Evolutionary conservation across 495 filamentous ascomycete species (phyloP).

Genomic region (Podospora pseudocomata): DNA sequence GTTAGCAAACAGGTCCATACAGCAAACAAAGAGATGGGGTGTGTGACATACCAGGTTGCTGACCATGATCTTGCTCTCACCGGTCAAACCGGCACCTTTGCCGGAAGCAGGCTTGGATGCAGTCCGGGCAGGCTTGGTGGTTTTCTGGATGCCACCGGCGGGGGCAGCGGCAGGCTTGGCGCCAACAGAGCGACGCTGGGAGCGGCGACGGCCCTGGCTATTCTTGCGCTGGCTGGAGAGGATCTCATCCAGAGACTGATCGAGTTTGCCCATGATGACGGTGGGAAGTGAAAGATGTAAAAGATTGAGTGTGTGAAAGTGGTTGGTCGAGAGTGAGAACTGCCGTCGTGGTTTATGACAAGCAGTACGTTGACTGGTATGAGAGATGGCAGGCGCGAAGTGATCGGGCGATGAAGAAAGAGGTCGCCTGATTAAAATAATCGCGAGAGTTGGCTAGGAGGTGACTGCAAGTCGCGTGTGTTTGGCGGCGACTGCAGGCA

Average conservation of each 20-base stretch:
- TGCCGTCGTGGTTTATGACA: constrained; percentile 6
- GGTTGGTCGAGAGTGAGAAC: constrained; percentile 6
- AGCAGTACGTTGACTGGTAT: constrained; percentile 13
- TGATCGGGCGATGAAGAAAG: not conserved
- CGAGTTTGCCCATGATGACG: constrained; percentile 81
- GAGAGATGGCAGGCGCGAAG: constrained; percentile 18
- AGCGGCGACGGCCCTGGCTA: constrained; percentile 52
- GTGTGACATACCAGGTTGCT: constrained; percentile 86
- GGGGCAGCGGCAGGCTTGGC: constrained; percentile 56
- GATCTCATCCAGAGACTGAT: constrained; percentile 94
- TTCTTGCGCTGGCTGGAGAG: constrained; percentile 66
- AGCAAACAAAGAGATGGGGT: not conserved
- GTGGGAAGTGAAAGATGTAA: constrained; percentile 17
- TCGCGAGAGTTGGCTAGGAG: not conserved
- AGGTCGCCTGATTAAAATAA: not conserved
- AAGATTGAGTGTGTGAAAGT: constrained; percentile 15
- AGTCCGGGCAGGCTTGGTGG: constrained; percentile 57
- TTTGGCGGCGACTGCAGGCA: not conserved
- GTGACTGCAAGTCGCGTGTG: not conserved
- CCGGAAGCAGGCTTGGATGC: constrained; percentile 60
- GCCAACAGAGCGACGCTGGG: constrained; percentile 49
- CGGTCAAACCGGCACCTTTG: constrained; percentile 50
- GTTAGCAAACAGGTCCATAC: constrained; percentile 46
- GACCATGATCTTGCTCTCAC: constrained; percentile 94
- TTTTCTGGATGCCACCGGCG: constrained; percentile 86